Evolutionary conservation across 1,284 basidiomycete genomes (phyloP), one percentile per base, ranked within the genome.

Genomic region (Heterobasidion parviporum): DNA sequence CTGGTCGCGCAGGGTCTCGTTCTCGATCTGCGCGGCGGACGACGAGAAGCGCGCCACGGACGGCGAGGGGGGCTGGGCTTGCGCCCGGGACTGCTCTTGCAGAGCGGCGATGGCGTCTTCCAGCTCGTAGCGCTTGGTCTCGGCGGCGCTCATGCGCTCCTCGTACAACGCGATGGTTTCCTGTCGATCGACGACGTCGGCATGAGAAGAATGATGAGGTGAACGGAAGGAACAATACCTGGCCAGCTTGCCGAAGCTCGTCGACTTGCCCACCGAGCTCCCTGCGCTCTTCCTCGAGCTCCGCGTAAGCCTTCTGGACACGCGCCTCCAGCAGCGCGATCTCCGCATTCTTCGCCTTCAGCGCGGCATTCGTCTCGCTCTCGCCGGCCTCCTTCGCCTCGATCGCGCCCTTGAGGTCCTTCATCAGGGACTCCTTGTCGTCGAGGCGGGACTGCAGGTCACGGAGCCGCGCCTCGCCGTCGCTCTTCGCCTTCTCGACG

Each of bases 101-200:
- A 92, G 74, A 4, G 76, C 70, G 10, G 81, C 74, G 52, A 92
- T 72, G 36, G 78, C 75, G 55, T 85, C 81, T 66, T 94, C 89
- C 58, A 90, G 75, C 61, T 93, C 90, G 65, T 92, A 92, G 52
- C 87, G 81, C 61, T 82, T 79, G 20, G 75, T 74, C 63, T 94
- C 89, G 14, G 83, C 80, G 2, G 75, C 76, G 57, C 80, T 86
- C 20, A 95, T 75, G 38, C 87, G 83, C 64, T 94, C 92, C 72
- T 98, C 94, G 65, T 97, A 97, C 38, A 96, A 75, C 38, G 89
- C 90, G 61, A 94, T 94, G 1, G 91, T 94, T 81, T 94, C 90
- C 89, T 93, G 63, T 56, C 14, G 4, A 15, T 26, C 8, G 48
- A 12, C 47, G 20, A 49, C 43, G 5, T 15, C 43, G 26, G 26